phyloP scores from a whole-genome alignment of 2,329 filamentous ascomycete species.

The Colletotrichum karsti region DNA sequence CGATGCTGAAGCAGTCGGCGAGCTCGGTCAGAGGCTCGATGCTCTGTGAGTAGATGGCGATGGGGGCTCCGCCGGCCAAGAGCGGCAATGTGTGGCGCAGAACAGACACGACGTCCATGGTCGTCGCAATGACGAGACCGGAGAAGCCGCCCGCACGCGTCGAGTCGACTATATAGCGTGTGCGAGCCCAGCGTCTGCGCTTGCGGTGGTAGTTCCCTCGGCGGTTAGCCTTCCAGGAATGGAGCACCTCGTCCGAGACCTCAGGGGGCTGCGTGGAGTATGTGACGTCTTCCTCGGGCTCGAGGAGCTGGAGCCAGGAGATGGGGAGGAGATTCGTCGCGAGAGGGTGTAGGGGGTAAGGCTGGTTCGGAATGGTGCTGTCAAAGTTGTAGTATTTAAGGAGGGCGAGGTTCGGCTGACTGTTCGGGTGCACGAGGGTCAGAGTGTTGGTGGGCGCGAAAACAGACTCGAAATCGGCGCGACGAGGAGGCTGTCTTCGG shows the following conservation, averaged over 20 bases:
- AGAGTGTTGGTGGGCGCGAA: slow-evolving; percentile 78
- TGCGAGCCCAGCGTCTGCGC: slow-evolving; percentile 80
- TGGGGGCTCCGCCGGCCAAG: slow-evolving; percentile 81
- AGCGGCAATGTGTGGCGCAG: slow-evolving; percentile 81
- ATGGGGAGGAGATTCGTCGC: slow-evolving; percentile 82
- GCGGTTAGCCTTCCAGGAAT: slow-evolving; percentile 81
- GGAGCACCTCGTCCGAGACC: slow-evolving; percentile 68
- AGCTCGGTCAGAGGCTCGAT: slow-evolving; percentile 82
- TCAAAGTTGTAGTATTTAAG: slow-evolving; percentile 93
- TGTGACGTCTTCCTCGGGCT: slow-evolving; percentile 77
- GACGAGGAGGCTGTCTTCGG: slow-evolving; percentile 18
- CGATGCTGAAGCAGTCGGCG: slow-evolving; percentile 85
- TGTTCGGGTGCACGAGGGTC: slow-evolving; percentile 82
- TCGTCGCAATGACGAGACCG: slow-evolving; percentile 82
- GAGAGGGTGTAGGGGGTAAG: slow-evolving; percentile 75
- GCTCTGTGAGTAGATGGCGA: slow-evolving; percentile 85
- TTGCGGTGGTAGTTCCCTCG: slow-evolving; percentile 90
- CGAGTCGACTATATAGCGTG: slow-evolving; percentile 76
- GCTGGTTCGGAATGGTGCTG: slow-evolving; percentile 67
- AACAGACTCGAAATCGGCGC: slow-evolving; percentile 67
- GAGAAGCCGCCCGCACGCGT: slow-evolving; percentile 81
- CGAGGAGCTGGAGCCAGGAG: slow-evolving; percentile 90
- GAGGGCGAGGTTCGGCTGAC: slow-evolving; percentile 86
- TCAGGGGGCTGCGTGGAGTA: slow-evolving; percentile 73
- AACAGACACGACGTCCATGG: slow-evolving; percentile 82